Base-by-base conservation (phyloP, 139 green algal genomes). In the Closterium sp. region DNA sequence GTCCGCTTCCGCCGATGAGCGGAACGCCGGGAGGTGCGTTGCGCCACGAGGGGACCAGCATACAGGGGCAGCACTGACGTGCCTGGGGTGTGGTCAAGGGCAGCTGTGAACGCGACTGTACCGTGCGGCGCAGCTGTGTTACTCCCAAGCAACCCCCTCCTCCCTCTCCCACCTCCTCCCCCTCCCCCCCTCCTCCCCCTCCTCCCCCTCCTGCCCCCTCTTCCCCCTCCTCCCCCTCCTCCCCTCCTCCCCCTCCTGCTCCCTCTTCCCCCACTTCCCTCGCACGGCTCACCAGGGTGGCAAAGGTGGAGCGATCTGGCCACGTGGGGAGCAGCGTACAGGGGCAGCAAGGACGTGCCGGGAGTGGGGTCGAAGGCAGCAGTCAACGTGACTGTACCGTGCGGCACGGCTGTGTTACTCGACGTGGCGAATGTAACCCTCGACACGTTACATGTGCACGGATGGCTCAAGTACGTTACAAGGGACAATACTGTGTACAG, bases 381-480 rank as follows among this genome's bases (percentile, higher is more conserved):
- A n/a, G 38, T 9, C 25, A 91, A 87, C 9, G 88, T 36, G 36
- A 91, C 88, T 55, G 88, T 87, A 1, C 88, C 88, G 6, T 87
- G 38, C 69, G 88, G 88, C 9, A 85, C 21, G 33, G n/a, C 66
- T 36, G 88, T 91, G 32, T 28, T 91, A 9, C 88, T 91, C 9
- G 88, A 91, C 38, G 88, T 91, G 36, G 8, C 88, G 0, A 35
- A 36, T 35, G 64, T 91, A 16, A 35, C 25, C 66, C 88, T 91
- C 31, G 33, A 84, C 34, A 32, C 33, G 5, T 34, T 91, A 1
- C 34, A 35, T 21, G 87, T 91, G 87, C 31, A 32, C 3, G 87
- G 87, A 12, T 35, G n/a, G 32, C 0, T 91, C 9, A 91, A 85
- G 87, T 91, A n/a, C n/a, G n/a, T n/a, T n/a, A n/a, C n/a, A n/a